Evolutionary conservation across 75 land plant genomes (phyloP).

Genomic region (Pinus taeda): DNA sequence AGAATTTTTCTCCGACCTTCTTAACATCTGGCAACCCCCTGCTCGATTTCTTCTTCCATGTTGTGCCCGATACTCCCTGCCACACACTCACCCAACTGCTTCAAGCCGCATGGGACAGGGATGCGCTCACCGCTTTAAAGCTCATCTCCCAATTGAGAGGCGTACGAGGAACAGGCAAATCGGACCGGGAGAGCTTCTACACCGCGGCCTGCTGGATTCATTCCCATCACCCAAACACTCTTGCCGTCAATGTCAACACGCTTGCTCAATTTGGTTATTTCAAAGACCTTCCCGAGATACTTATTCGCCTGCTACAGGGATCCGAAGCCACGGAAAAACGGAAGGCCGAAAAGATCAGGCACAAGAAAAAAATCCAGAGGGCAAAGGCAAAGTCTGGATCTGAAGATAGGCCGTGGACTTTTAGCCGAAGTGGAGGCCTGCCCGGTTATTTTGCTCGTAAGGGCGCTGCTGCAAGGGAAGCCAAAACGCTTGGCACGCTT

Average conservation of each 20-base stretch:
- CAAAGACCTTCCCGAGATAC: conserved; percentile 76
- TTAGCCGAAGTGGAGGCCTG: not conserved
- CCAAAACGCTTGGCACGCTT: conserved; percentile 7
- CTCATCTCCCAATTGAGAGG: conserved; percentile 66
- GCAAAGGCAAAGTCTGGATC: not conserved
- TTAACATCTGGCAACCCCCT: conserved; percentile 53
- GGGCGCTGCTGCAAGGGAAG: conserved; percentile 24
- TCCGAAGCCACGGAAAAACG: conserved; percentile 1
- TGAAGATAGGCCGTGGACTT: not conserved
- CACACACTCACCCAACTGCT: conserved; percentile 17
- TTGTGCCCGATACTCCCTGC: conserved; percentile 52
- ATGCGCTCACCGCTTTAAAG: conserved; percentile 57
- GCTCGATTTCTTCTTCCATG: conserved; percentile 79
- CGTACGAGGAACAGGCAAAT: conserved; percentile 74
- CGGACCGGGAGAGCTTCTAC: conserved; percentile 67
- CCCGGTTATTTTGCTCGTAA: conserved; percentile 14
- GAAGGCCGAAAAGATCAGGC: not conserved
- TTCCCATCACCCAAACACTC: conserved; percentile 55
- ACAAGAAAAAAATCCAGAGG: not conserved
- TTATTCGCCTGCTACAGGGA: conserved; percentile 45
- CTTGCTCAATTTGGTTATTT: conserved; percentile 60
- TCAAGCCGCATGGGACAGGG: conserved; percentile 46
- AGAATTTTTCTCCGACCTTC: conserved; percentile 63
- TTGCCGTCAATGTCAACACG: conserved; percentile 34
- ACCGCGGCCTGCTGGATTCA: conserved; percentile 65